phyloP scores from a whole-genome alignment of 495 filamentous ascomycete genomes.

The Penicillium steckii region DNA sequence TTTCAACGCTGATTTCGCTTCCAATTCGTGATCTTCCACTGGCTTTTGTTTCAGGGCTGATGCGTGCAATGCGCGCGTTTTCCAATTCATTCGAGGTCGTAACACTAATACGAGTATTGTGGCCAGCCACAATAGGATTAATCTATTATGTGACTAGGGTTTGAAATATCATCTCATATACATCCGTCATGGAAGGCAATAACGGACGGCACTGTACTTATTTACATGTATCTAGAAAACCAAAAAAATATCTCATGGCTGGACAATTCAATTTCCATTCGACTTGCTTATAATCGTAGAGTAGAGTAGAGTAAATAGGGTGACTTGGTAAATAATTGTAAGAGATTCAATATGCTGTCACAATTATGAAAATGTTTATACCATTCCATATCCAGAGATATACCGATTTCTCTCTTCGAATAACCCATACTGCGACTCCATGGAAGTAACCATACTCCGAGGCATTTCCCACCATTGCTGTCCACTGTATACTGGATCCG shows the following conservation, averaged over 20 bases:
- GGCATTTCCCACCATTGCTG: slow-evolving; percentile 50
- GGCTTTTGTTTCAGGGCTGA: no score
- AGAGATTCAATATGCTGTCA: no score
- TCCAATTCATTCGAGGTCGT: background rate
- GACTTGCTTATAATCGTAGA: background rate
- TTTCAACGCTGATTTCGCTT: no score
- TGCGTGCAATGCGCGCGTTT: no score
- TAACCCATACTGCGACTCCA: slow-evolving; percentile 60
- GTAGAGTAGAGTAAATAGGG: background rate
- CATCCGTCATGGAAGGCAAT: background rate
- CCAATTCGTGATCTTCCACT: no score
- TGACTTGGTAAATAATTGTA: background rate
- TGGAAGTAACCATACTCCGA: slow-evolving; percentile 24
- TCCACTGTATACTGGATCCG: slow-evolving; percentile 60
- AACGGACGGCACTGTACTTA: background rate
- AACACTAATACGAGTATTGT: background rate
- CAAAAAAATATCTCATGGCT: background rate
- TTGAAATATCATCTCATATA: background rate
- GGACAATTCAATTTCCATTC: background rate
- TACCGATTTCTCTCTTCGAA: slow-evolving; percentile 43
- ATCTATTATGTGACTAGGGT: background rate
- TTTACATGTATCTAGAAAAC: background rate
- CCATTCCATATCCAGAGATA: background rate
- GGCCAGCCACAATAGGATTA: background rate
- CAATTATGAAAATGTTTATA: no score